Evolutionary conservation across 345 rosid genomes (phyloP).

Genomic region (Ceriops zippeliana): DNA sequence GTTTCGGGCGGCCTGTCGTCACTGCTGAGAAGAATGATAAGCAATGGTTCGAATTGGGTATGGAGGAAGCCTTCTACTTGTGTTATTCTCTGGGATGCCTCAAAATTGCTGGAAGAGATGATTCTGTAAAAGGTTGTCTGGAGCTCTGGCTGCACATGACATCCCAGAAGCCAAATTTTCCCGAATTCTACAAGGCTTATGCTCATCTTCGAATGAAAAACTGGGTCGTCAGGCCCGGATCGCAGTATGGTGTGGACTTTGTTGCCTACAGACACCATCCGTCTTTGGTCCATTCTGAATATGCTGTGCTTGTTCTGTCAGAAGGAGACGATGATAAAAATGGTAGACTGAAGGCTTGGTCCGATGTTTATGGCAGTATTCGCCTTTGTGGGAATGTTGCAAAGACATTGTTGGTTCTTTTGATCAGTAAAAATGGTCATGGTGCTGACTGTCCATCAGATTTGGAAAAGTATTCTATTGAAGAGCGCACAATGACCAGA

Average conservation of each 20-base stretch:
- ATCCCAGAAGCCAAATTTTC: slow-evolving; percentile 45
- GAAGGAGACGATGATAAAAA: slow-evolving; percentile 33
- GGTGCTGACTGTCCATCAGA: slow-evolving; percentile 32
- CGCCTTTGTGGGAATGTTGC: slow-evolving; percentile 82
- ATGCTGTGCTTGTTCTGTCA: slow-evolving; percentile 53
- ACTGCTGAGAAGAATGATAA: slow-evolving; percentile 59
- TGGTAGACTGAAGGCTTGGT: slow-evolving; percentile 61
- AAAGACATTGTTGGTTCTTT: slow-evolving; percentile 54
- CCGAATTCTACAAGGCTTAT: slow-evolving; percentile 60
- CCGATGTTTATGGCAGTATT: slow-evolving; percentile 59
- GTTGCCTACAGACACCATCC: slow-evolving; percentile 86
- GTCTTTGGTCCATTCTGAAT: slow-evolving; percentile 78
- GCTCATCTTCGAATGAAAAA: slow-evolving; percentile 64
- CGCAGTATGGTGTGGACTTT: slow-evolving; percentile 72
- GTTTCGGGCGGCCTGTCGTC: slow-evolving; percentile 58
- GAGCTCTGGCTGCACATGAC: slow-evolving; percentile 55
- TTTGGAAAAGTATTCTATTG: slow-evolving; percentile 47
- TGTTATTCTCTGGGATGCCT: slow-evolving; percentile 59
- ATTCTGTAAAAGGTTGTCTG: slow-evolving; percentile 26
- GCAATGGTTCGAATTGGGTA: slow-evolving; percentile 63
- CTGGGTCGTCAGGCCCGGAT: slow-evolving; percentile 74
- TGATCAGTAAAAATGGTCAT: slow-evolving; percentile 34
- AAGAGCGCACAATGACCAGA: slow-evolving; percentile 52
- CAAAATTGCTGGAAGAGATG: slow-evolving; percentile 35
- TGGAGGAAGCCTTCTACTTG: slow-evolving; percentile 83